Evolutionary conservation across 495 filamentous ascomycete species (phyloP), one percentile per base, ranked within the genome.

Genomic region (Trichocladium uniseriatum): DNA sequence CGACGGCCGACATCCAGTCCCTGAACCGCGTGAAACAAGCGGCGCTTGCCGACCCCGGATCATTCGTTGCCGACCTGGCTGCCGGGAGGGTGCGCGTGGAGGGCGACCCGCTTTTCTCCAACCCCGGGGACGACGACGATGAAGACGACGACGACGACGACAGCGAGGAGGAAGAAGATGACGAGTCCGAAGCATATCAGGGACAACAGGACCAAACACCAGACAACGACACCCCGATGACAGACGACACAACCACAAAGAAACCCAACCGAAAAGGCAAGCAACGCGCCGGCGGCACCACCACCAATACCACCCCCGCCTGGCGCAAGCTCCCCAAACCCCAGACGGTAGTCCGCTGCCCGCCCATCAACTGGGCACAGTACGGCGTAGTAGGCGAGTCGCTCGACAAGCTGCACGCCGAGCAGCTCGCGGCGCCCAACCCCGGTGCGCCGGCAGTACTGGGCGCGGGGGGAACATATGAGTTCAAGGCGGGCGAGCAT

Each of bases 361-460:
- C 89, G 20, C 82, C 86, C 2, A 78, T 95, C 50, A 94, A 94
- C 69, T 95, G 89, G 89, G 78, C 79, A 6, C 87, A 94, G 61
- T 95, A 95, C 62, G 83, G 83, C 49, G 72, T 94, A 15, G 80
- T 89, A 1, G 89, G 88, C 21, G 82, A 85, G 48, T 73, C 83
- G 10, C 67, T 95, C 38, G 87, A 94, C 61, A 83, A 82, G 64
- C 72, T 94, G 55, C 89, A 95, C 67, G 75, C 79, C 47, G 84
- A 92, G 65, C 87, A 94, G 65, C 55, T 78, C 24, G 65, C 66
- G 42, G 72, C 84, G 34, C 89, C 89, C 0, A 69, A 65, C 20
- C 55, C 75, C 14, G 83, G 81, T 1, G 65, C 71, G 39, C 81
- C 83, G 6, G 57, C 62, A 6, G 29, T 49, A 10, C 11, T 77